A percentile compares a stretch with the other conserved stretches of the same genome.
phyloP scores from a whole-genome alignment of 169 alveolate genomes.

The Cryptosporidium meleagridis region DNA sequence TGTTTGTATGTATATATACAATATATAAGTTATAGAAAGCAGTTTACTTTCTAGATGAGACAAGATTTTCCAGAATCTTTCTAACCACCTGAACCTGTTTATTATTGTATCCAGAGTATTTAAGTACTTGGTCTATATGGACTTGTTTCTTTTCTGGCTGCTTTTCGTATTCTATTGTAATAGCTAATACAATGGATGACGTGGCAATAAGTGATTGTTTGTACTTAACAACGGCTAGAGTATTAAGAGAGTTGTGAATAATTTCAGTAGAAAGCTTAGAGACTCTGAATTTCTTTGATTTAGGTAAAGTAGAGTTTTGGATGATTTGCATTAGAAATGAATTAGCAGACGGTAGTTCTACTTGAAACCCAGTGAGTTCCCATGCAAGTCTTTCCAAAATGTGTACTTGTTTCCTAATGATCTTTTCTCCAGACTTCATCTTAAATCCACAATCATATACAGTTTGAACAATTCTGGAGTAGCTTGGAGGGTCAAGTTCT shows the following conservation, averaged over 20 bases:
- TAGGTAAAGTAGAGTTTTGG: constrained; percentile 8
- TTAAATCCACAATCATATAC: background rate
- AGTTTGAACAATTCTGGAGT: background rate
- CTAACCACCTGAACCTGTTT: background rate
- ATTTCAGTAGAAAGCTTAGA: background rate
- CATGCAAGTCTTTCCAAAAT: constrained; percentile 9
- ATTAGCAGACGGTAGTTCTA: constrained; percentile 49
- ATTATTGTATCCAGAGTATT: background rate
- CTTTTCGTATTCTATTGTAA: background rate
- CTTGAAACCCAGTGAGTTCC: constrained; percentile 22
- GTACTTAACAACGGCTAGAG: background rate
- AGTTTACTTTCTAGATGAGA: background rate
- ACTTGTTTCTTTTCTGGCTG: background rate
- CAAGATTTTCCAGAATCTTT: background rate
- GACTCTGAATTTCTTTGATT: background rate
- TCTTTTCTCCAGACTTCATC: background rate
- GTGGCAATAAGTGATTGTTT: constrained; percentile 30
- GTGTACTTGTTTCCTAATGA: constrained; percentile 32
- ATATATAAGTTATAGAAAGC: background rate
- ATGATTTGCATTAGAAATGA: constrained; percentile 45
- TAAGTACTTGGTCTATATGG: background rate
- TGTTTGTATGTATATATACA: no score
- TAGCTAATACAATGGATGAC: background rate
- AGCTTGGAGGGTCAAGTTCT: constrained; percentile 39
- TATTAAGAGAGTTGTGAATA: background rate